These are phyloP conservation scores for Exutisphaerella laricina DNA, from an alignment of 2,329 filamentous ascomycete species.

Conservation along the genomic window DNA sequence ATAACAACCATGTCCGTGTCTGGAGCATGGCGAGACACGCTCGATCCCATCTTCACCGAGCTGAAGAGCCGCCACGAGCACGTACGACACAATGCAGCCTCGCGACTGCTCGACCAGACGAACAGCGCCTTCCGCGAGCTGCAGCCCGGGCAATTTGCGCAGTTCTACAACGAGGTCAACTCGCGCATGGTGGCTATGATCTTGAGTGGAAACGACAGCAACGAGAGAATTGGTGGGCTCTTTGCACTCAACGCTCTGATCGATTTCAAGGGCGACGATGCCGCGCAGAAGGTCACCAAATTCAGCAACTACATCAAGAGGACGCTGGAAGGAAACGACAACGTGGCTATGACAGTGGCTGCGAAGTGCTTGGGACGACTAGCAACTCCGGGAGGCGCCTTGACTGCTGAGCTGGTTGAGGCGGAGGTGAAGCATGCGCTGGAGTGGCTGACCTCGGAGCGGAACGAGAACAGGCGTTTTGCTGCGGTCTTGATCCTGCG, in stretches of 20 bases:
- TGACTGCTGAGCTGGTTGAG: constrained; percentile 93
- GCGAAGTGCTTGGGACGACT: constrained; percentile 84
- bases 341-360: constrained; percentile 82
- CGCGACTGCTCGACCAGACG: constrained; percentile 29
- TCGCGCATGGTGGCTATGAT: constrained; percentile 68
- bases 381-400: constrained; percentile 83
- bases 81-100: constrained; percentile 27
- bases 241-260: constrained; percentile 88
- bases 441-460: constrained; percentile 93
- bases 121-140: constrained; percentile 53
- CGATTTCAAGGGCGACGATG: constrained; percentile 93
- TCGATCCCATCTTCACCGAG: constrained; percentile 30
- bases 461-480: constrained; percentile 87
- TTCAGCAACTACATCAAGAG: constrained; percentile 87
- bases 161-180: constrained; percentile 59
- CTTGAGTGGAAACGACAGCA: constrained; percentile 76
- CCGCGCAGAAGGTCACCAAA: constrained; percentile 85
- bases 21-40: constrained; percentile 28
- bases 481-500: constrained; percentile 86
- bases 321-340: constrained; percentile 85
- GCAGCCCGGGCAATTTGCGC: constrained; percentile 69
- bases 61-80: constrained; percentile 28
- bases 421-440: constrained; percentile 94
- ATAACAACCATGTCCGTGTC: constrained; percentile 22
- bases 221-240: constrained; percentile 85